Evolutionary conservation across 2,329 filamentous ascomycete species (phyloP).

Genomic region (Neofusicoccum umdonicola): DNA sequence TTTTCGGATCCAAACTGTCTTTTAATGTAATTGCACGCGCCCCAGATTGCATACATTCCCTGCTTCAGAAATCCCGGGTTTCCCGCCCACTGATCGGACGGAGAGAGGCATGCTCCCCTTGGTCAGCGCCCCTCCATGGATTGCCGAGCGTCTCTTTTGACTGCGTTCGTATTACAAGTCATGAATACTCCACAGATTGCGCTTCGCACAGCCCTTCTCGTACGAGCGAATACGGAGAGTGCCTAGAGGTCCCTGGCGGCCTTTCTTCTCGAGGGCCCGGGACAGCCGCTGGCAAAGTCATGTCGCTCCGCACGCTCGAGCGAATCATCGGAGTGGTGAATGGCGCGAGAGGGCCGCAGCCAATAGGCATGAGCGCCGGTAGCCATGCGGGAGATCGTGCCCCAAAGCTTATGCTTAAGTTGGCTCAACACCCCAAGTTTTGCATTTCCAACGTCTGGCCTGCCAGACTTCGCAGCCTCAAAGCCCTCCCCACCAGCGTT

Average conservation of each 20-base stretch:
- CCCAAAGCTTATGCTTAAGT: constrained; percentile 11
- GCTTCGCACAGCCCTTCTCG: neutral
- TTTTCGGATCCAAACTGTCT: neutral
- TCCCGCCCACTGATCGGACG: neutral
- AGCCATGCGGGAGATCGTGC: neutral
- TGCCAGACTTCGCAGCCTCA: neutral
- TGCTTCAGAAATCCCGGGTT: neutral
- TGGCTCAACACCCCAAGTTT: neutral
- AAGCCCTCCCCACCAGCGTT: neutral
- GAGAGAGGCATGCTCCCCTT: neutral
- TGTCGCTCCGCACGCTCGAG: neutral
- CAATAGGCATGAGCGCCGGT: neutral
- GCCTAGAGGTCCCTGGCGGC: neutral
- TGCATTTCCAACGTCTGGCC: neutral
- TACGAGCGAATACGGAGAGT: neutral
- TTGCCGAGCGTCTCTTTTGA: neutral
- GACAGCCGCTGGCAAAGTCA: neutral
- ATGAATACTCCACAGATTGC: neutral
- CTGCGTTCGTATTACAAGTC: neutral
- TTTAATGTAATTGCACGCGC: no score
- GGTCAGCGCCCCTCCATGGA: neutral
- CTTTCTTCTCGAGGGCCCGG: neutral
- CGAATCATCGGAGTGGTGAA: neutral
- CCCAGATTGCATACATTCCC: neutral
- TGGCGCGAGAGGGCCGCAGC: neutral